Evolutionary conservation across 106 monocot species (phyloP), one percentile per base, ranked within the genome.

Genomic region (Xerophyta viscosa): DNA sequence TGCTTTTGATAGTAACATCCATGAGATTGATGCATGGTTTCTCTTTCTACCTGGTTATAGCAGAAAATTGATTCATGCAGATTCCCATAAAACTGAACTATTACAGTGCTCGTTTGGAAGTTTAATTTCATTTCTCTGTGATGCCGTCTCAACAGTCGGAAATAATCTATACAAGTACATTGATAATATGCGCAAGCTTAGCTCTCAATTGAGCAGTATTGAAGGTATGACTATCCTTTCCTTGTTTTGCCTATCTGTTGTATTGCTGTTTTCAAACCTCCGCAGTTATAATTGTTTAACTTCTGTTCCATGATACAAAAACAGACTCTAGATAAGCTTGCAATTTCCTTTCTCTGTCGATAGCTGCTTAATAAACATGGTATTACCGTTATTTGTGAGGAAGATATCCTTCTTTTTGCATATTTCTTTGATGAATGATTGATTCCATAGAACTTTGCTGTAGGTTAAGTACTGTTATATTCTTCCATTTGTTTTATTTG

Each of bases 21-120:
- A 48, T 33, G 96, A 98, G 71, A 68, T 86, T 72, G 85, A 98
- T 77, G 81, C 73, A 55, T 98, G 96, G 96, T 66, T 98, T 18
- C 42, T 57, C 36, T 82, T 73, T 60, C 62, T 89, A 66, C 81
- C 88, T 39, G 75, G 70, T 60, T 89, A 65, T 27, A 60, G 56
- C 23, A 63, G 10, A 43, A 45, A 56, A 31, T 47, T 33, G 1
- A 20, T 26, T 44, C 21, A 19, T 33, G 48, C 29, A 20, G 72
- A 86, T 44, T 48, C 0, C 20, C 17, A 55, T 31, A 60, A 55
- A 20, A 29, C 31, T 41, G 54, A 56, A 45, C 22, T 52, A 7
- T 27, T 63, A 47, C 58, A 31, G 28, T 20, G 48, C 28, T 36
- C 71, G 8, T 71, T 70, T 62, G 39, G 39, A n/a, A 59, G 73